Evolutionary conservation across 225 moss, liverwort and hornwort genomes (phyloP), one percentile per base, ranked within the genome.

Genomic region (Sphagnum contortum): DNA sequence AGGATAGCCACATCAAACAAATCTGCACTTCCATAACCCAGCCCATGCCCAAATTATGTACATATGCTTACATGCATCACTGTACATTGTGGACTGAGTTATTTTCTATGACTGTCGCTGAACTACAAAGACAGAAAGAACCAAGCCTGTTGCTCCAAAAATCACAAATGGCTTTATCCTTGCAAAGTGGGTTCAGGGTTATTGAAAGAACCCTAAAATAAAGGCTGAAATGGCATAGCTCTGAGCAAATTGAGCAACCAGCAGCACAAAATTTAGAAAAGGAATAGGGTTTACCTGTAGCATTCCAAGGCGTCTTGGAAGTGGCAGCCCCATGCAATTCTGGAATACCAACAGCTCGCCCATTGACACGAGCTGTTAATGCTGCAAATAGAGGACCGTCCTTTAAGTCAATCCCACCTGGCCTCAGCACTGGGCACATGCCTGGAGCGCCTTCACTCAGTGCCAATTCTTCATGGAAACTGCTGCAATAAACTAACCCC

Each of bases 221-320:
- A 29, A 29, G 29, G 29, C 29, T 29, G 29, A 29, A 0, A 29
- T 29, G 29, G 29, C 29, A 29, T 29, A 29, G 29, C 29, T 29
- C 29, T 29, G 29, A 29, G 29, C 29, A 29, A 29, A 29, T 29
- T 29, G 29, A 29, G 29, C 7, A 9, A 5, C 52, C 6, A 52
- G 52, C 52, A 52, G 52, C 52, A 52, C 52, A 52, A 52, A 5
- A 52, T 5, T 9, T 5, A 52, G 7, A 52, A 52, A 5, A 52
- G 5, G 52, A 52, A 60, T 2, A 0, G 13, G 48, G n/a, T 66
- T 61, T 66, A 78, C 84, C 84, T 56, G 84, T 73, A 14, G 84
- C 84, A 74, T 85, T 85, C 84, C 84, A 85, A 44, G 84, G 84
- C 48, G 84, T 76, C 71, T 81, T 85, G 12, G 84, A 81, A 4